These are phyloP conservation scores for Viola odorata DNA, from an alignment of 345 rosid species.

Conservation along the genomic window DNA sequence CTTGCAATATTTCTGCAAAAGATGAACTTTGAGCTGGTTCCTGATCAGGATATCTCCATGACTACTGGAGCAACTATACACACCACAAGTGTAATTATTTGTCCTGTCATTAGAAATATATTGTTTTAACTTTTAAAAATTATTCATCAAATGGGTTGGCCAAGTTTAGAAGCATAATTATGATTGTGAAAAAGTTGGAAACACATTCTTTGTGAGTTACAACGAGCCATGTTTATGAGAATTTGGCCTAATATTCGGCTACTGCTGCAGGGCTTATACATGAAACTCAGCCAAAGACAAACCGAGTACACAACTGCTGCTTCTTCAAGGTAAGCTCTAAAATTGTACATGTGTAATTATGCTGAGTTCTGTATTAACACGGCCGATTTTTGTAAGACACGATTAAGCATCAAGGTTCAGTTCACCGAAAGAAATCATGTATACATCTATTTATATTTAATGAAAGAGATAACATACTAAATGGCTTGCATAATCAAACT, in stretches of 20 bases:
- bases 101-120: no score
- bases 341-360: background rate
- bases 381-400: no score
- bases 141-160: no score
- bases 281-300: constrained; percentile 57
- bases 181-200: background rate
- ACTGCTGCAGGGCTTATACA: constrained; percentile 73
- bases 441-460: no score
- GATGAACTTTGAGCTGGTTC: constrained; percentile 71
- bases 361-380: background rate
- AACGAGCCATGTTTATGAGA: no score
- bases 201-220: background rate
- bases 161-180: background rate
- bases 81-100: constrained; percentile 57
- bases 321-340: constrained; percentile 29
- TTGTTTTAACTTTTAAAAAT: no score
- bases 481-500: no score
- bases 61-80: constrained; percentile 97
- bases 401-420: no score
- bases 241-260: constrained; percentile 1
- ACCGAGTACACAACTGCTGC: constrained; percentile 16
- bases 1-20: constrained; percentile 70
- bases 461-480: no score
- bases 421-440: no score
- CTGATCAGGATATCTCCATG: constrained; percentile 83